Base-by-base conservation (phyloP, 805 yeast species). In the Priceomyces fermenticarens region DNA sequence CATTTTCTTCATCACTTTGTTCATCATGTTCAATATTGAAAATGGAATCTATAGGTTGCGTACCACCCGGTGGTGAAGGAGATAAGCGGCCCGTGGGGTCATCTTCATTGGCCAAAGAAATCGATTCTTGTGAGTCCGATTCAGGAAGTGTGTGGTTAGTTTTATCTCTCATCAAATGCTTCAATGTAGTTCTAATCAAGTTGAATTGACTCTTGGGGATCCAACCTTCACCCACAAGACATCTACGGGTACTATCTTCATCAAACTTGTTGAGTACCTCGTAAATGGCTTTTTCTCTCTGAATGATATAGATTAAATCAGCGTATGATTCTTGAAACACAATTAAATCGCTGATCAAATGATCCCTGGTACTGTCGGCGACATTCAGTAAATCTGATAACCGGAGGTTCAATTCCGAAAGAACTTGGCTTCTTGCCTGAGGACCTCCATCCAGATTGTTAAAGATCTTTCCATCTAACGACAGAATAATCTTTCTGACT, bases 191-290 rank as follows among this genome's bases (percentile, higher is more conserved):
- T 13, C 65, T 60, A 10, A 67, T 53, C 12, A 41, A 47, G 3
- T 43, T 50, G 35, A 81, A 62, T 44, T 80, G 85, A 40, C 69
- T 67, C 9, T 65, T 64, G 28, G 89, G 89, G 29, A 78, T 76
- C 95, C 86, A 84, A 34, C 88, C 88, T 69, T 80, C 88, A 26
- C 81, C 86, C 38, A 78, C 84, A 36, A 79, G 71, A 57, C 82
- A 82, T 54, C 79, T 75, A 58, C 88, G 73, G 32, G 77, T 75
- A 40, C 74, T 64, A 58, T 85, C 93, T 57, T 78, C 83, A 51
- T 83, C 81, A 52, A 86, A 85, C 44, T 69, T 70, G 59, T 83
- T 83, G 66, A 84, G 70, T 3, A 77, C 68, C 43, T 75, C 73
- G 55, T 71, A 83, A 32, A 83, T 80, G 16, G 75, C 60, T 48